Conservation (phyloP, 805 yeast species). For the Metschnikowia picachoensis region DNA sequence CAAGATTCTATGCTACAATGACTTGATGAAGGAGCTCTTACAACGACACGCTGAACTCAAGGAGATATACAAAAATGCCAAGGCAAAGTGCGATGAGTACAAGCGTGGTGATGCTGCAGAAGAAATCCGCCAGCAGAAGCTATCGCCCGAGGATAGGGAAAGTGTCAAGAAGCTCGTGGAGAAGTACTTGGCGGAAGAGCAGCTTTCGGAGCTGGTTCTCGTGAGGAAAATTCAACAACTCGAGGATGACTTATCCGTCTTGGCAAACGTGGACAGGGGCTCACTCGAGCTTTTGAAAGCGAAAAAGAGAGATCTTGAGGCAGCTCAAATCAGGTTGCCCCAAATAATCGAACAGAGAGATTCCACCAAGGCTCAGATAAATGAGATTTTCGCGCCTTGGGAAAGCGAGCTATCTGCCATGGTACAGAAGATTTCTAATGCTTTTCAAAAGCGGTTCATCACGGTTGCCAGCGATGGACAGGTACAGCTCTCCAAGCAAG, state of each 20-base stretch:
- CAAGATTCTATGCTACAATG: constrained; percentile 16
- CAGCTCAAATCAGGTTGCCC: constrained; percentile 40
- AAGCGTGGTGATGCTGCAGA: constrained; percentile 40
- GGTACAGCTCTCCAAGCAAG: constrained; percentile 54
- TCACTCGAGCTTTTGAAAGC: constrained; percentile 38
- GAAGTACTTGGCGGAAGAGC: constrained; percentile 30
- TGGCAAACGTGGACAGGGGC: constrained; percentile 35
- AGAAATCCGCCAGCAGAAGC: constrained; percentile 31
- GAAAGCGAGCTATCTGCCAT: constrained; percentile 56
- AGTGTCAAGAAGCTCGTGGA: constrained; percentile 38
- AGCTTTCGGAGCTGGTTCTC: constrained; percentile 38
- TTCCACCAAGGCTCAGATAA: constrained; percentile 34
- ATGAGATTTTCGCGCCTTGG: constrained; percentile 46
- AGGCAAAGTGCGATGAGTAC: constrained; percentile 34
- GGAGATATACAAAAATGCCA: constrained; percentile 31
- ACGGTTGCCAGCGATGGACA: constrained; percentile 87
- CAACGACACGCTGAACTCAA: constrained; percentile 23
- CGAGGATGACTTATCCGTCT: constrained; percentile 42
- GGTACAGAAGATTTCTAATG: constrained; percentile 52
- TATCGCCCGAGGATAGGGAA: constrained; percentile 38
- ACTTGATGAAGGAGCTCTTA: constrained; percentile 25
- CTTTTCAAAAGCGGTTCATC: constrained; percentile 63
- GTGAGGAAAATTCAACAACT: constrained; percentile 40
- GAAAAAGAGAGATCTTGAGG: constrained; percentile 31
- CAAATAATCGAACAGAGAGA: constrained; percentile 21